These are phyloP conservation scores for Triticum dicoccoides DNA, from an alignment of 176 grass and related monocot species.

Conservation along the genomic window DNA sequence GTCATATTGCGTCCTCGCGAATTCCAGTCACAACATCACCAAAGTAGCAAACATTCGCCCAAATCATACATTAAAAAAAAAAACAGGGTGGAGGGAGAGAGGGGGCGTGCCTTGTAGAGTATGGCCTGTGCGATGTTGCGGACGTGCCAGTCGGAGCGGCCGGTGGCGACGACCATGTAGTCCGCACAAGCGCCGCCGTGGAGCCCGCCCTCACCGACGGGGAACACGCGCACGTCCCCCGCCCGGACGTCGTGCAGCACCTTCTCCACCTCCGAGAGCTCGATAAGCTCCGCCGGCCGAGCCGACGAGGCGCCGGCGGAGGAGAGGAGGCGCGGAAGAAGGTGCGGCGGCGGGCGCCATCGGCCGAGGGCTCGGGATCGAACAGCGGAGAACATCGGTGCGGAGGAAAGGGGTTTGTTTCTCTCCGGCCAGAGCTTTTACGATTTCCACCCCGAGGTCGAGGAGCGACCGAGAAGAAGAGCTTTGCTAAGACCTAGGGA, in stretches of 20 bases:
- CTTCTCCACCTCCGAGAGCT: conserved; percentile 86
- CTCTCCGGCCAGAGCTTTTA: background rate
- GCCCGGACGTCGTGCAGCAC: conserved; percentile 77
- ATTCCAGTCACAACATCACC: background rate
- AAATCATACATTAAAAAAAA: background rate
- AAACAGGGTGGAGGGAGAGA: too few species aligned
- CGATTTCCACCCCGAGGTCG: too few species aligned
- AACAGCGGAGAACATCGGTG: conserved; percentile 44
- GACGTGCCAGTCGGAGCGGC: conserved; percentile 86
- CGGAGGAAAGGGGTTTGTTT: background rate
- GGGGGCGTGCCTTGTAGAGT: conserved; percentile 67
- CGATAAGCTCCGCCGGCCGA: conserved; percentile 34
- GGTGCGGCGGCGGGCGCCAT: background rate
- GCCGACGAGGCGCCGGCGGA: background rate
- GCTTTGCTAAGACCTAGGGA: too few species aligned
- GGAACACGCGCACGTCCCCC: conserved; percentile 83
- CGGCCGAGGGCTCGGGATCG: conserved; percentile 35
- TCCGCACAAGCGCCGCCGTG: conserved; percentile 67
- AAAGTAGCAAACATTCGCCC: background rate
- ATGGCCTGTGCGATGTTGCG: conserved; percentile 96
- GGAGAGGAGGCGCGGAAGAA: conserved; percentile 8
- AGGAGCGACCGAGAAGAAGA: too few species aligned
- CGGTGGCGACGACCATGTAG: conserved; percentile 90
- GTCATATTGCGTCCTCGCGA: background rate
- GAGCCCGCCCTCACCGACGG: conserved; percentile 58